Percentiles rank a stretch among this genome's conserved stretches.
Evolutionary conservation across 305 asterid species (phyloP).

Genomic region (Fraxinus ornus): DNA sequence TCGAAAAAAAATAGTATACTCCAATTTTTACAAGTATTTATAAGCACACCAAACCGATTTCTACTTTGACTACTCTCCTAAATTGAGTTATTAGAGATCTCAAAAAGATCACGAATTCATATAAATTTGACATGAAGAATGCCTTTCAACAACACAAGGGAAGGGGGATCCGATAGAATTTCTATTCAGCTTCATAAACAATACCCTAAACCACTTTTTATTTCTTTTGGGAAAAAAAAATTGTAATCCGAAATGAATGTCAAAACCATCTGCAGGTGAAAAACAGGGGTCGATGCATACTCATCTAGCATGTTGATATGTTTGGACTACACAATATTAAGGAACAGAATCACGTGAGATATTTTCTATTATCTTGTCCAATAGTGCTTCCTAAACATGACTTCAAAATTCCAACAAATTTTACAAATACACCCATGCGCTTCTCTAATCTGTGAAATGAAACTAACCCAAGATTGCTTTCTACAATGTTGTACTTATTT

Average conservation of each 20-base stretch:
- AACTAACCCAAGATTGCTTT: not conserved
- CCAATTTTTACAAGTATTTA: not conserved
- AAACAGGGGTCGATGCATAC: not conserved
- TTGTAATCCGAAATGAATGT: not conserved
- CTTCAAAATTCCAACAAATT: not conserved
- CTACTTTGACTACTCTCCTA: not conserved
- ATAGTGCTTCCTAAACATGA: not conserved
- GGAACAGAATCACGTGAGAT: not conserved
- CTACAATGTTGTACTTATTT: not conserved
- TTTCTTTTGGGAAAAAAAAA: not conserved
- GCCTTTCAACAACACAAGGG: not conserved
- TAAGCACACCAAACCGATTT: not conserved
- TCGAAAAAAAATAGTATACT: not conserved
- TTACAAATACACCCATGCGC: not conserved
- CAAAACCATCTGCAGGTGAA: not conserved
- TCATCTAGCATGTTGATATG: not conserved
- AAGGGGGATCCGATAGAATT: not conserved
- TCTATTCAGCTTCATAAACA: not conserved
- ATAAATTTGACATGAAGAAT: not conserved
- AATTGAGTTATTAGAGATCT: not conserved
- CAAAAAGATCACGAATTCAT: not conserved
- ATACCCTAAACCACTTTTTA: not conserved
- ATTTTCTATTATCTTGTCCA: not conserved
- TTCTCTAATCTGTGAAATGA: not conserved
- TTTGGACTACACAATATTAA: not conserved